These are phyloP conservation scores for Hypoxylon rickii DNA, from an alignment of 495 filamentous ascomycete genomes.

Conservation along the genomic window DNA sequence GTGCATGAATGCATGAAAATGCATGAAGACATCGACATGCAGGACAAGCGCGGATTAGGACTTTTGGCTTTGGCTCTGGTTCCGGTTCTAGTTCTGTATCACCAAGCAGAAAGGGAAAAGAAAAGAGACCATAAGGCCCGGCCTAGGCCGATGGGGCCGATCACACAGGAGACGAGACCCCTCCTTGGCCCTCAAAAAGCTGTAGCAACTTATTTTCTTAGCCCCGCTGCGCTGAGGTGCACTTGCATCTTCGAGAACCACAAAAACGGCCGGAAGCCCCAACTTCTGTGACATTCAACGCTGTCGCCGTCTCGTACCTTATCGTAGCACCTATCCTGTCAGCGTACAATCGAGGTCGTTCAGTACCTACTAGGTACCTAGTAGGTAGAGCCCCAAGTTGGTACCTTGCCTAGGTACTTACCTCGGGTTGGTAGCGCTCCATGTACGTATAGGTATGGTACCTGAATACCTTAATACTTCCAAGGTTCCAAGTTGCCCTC, in stretches of 20 bases:
- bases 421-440: no score
- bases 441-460: no score
- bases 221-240: conserved; percentile 25
- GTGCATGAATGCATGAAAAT: not conserved
- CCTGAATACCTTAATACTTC: no score
- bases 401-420: conserved; percentile 13
- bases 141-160: conserved; percentile 3
- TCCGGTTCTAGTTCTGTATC: no score
- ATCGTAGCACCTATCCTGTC: conserved; percentile 14
- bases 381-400: no score
- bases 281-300: conserved; percentile 26
- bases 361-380: conserved; percentile 14
- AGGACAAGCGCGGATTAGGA: conserved; percentile 26
- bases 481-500: no score
- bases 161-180: conserved; percentile 22
- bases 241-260: conserved; percentile 17
- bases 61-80: no score
- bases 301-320: no score
- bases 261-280: conserved; percentile 22
- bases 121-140: not conserved
- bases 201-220: conserved; percentile 5
- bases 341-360: conserved; percentile 20
- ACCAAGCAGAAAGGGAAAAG: not conserved
- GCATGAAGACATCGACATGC: no score
- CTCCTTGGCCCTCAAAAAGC: conserved; percentile 9